A percentile compares a stretch with the other conserved stretches of the same genome.
phyloP scores from a whole-genome alignment of 305 asterid genomes.

The Rubia tinctorum region DNA sequence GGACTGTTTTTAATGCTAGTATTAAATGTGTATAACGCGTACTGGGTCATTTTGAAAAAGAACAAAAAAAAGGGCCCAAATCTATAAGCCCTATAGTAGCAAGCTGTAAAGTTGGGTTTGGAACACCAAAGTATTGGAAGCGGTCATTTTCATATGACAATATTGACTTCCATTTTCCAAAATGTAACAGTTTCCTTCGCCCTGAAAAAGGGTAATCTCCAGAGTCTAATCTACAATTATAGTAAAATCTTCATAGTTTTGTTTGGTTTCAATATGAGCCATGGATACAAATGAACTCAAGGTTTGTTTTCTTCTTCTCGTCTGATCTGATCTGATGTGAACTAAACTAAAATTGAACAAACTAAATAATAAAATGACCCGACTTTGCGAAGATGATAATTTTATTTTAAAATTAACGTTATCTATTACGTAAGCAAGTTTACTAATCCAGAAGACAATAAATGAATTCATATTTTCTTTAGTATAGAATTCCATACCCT shows the following conservation, averaged over 20 bases:
- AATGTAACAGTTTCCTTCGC: neutral
- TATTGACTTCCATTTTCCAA: neutral
- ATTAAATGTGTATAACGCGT: too few species aligned
- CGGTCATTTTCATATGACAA: neutral
- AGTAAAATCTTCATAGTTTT: too few species aligned
- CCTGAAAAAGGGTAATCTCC: neutral
- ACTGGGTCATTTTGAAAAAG: neutral
- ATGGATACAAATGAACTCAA: too few species aligned
- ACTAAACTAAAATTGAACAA: too few species aligned
- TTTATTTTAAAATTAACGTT: neutral
- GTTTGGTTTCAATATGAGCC: too few species aligned
- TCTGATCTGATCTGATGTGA: too few species aligned
- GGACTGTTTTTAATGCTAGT: too few species aligned
- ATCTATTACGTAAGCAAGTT: neutral
- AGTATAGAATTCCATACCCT: neutral
- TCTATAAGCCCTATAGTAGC: slow-evolving; percentile 1
- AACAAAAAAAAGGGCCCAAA: neutral
- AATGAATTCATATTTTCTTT: neutral
- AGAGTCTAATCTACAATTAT: too few species aligned
- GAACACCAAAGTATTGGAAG: neutral
- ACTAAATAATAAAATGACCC: too few species aligned
- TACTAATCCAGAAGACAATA: neutral
- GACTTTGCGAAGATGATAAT: too few species aligned
- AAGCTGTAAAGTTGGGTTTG: neutral
- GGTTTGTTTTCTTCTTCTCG: too few species aligned